Percentiles rank a stretch among this genome's conserved stretches.
Conservation (phyloP, 169 alveolate species). For the Plasmodium blacklocki region DNA sequence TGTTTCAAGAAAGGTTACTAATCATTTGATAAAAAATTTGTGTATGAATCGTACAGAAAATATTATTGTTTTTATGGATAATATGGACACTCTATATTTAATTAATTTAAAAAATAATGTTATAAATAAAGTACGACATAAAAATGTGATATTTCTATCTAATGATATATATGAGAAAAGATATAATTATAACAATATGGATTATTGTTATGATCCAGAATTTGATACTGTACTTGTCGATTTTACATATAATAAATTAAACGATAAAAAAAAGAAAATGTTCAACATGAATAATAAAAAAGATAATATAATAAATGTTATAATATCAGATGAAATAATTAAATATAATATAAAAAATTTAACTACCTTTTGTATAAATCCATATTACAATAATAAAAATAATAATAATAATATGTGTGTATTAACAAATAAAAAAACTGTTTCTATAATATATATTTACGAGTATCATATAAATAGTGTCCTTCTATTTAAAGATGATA, state of each 20-base stretch:
- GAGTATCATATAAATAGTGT: slow-evolving; percentile 49
- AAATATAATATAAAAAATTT: slow-evolving; percentile 35
- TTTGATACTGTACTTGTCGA: no score
- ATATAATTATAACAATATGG: no score
- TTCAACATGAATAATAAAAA: slow-evolving; percentile 28
- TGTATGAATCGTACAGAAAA: slow-evolving; percentile 42
- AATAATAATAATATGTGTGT: slow-evolving; percentile 60
- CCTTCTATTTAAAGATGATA: slow-evolving; percentile 25
- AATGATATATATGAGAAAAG: no score
- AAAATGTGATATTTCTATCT: no score
- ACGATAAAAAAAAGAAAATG: not conserved
- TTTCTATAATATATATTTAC: slow-evolving; percentile 44
- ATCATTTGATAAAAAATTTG: slow-evolving; percentile 25
- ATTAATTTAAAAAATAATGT: slow-evolving; percentile 14
- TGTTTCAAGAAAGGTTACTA: slow-evolving; percentile 18
- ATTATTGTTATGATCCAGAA: no score
- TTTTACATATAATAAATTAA: no score
- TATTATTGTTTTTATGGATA: slow-evolving; percentile 41
- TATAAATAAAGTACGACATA: not conserved
- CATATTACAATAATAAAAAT: slow-evolving; percentile 30
- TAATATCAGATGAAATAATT: slow-evolving; percentile 25
- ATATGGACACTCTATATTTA: slow-evolving; percentile 15
- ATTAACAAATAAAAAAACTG: slow-evolving; percentile 27
- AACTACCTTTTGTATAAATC: slow-evolving; percentile 40
- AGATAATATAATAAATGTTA: slow-evolving; percentile 2